Evolutionary conservation across 306 rosid genomes (phyloP).

Genomic region (Dryas alaskensis): DNA sequence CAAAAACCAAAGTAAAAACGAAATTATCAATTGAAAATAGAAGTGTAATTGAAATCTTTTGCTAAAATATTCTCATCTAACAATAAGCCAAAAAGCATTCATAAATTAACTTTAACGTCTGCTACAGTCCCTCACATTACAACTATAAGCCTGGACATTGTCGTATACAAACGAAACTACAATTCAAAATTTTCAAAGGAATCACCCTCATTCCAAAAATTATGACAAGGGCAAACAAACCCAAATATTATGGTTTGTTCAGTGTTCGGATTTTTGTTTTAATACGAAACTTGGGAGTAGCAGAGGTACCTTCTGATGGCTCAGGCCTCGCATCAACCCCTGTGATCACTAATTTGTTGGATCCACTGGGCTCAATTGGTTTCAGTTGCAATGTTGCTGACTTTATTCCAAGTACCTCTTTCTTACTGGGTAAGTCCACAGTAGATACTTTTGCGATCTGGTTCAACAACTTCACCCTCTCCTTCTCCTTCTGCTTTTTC

Average conservation of each 20-base stretch:
- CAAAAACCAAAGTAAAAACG: too few relatives aligned
- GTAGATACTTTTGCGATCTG: constrained; percentile 31
- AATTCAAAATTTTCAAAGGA: not conserved
- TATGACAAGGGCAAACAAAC: constrained; percentile 4
- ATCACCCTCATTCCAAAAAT: not conserved
- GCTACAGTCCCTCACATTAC: not conserved
- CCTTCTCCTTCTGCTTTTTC: constrained; percentile 72
- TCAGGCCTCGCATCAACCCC: constrained; percentile 42
- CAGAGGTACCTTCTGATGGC: constrained; percentile 56
- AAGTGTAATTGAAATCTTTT: too few relatives aligned
- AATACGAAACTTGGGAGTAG: constrained; percentile 71
- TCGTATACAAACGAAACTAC: not conserved
- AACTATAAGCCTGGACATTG: constrained; percentile 2
- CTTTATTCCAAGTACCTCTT: constrained; percentile 44
- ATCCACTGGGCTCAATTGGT: constrained; percentile 52
- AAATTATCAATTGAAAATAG: too few relatives aligned
- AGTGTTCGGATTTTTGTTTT: constrained; percentile 61
- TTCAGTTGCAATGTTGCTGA: constrained; percentile 27
- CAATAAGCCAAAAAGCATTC: constrained; percentile 1
- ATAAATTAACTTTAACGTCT: not conserved
- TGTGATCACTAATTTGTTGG: constrained; percentile 40
- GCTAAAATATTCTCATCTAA: too few relatives aligned
- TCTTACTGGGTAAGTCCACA: constrained; percentile 36
- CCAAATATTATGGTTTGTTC: constrained; percentile 39
- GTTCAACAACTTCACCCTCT: constrained; percentile 53